phyloP scores from a whole-genome alignment of 108 stramenopile genomes.

The Schizochytrium sp. region DNA sequence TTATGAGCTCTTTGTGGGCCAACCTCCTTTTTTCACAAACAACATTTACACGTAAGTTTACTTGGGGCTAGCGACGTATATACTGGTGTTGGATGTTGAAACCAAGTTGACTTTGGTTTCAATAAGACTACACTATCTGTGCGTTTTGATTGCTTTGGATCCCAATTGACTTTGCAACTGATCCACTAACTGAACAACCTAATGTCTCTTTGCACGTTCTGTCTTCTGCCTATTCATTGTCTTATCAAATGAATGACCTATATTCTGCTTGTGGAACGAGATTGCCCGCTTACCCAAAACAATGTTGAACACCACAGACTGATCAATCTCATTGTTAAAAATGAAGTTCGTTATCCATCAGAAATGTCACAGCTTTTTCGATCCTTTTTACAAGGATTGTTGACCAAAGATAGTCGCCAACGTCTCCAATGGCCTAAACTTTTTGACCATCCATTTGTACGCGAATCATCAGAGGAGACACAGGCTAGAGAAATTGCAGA shows the following conservation, averaged over 20 bases:
- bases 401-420: constrained; percentile 75
- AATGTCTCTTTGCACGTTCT: too few relatives aligned
- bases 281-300: too few relatives aligned
- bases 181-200: too few relatives aligned
- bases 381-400: constrained; percentile 75
- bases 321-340: constrained; percentile 80
- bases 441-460: constrained; percentile 75
- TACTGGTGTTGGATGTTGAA: too few relatives aligned
- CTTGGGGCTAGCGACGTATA: background rate
- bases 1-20: constrained; percentile 79
- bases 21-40: constrained; percentile 82
- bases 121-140: too few relatives aligned
- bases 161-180: too few relatives aligned
- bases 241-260: too few relatives aligned
- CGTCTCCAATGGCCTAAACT: constrained; percentile 77
- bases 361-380: constrained; percentile 67
- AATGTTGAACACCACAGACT: constrained; percentile 32
- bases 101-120: too few relatives aligned
- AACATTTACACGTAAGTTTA: constrained; percentile 72
- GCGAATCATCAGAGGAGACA: constrained; percentile 68
- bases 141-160: too few relatives aligned
- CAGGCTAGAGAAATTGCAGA: background rate
- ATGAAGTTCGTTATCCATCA: constrained; percentile 74
- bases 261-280: too few relatives aligned
- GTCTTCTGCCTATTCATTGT: too few relatives aligned